Evolutionary conservation across 148 eudicot genomes (phyloP).

Genomic region (Rhododendron ferrugineum): DNA sequence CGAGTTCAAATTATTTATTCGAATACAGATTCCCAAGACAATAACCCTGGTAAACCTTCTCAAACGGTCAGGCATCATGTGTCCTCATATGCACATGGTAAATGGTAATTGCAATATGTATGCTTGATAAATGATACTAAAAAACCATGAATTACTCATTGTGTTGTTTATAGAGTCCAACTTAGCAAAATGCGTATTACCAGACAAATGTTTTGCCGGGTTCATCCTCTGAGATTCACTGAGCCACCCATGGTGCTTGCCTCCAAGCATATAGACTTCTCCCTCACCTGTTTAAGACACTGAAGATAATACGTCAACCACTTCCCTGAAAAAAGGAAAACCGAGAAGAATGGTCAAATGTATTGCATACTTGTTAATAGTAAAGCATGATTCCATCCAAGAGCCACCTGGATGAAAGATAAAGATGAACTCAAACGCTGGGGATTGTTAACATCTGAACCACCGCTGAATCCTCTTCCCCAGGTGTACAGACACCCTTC

Average conservation of each 20-base stretch:
- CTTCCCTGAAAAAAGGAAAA: background rate
- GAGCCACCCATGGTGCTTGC: constrained; percentile 53
- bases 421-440: constrained; percentile 24
- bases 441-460: constrained; percentile 45
- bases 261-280: constrained; percentile 72
- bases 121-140: background rate
- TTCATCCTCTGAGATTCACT: constrained; percentile 33
- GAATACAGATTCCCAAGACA: background rate
- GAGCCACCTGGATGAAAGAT: constrained; percentile 55
- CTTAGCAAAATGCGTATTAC: constrained; percentile 23
- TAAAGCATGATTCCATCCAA: constrained; percentile 93
- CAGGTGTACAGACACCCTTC: constrained; percentile 66
- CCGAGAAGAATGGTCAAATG: background rate
- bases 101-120: background rate
- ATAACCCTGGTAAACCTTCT: background rate
- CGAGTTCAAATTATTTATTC: background rate
- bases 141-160: background rate
- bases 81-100: background rate
- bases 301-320: constrained; percentile 11
- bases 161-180: background rate
- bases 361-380: constrained; percentile 49
- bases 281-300: constrained; percentile 44
- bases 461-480: constrained; percentile 73
- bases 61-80: background rate
- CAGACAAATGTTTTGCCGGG: constrained; percentile 25